Percentiles rank a stretch among this genome's conserved stretches.
phyloP scores from a whole-genome alignment of 2,329 filamentous ascomycete genomes.

The Aspergillus texensis region DNA sequence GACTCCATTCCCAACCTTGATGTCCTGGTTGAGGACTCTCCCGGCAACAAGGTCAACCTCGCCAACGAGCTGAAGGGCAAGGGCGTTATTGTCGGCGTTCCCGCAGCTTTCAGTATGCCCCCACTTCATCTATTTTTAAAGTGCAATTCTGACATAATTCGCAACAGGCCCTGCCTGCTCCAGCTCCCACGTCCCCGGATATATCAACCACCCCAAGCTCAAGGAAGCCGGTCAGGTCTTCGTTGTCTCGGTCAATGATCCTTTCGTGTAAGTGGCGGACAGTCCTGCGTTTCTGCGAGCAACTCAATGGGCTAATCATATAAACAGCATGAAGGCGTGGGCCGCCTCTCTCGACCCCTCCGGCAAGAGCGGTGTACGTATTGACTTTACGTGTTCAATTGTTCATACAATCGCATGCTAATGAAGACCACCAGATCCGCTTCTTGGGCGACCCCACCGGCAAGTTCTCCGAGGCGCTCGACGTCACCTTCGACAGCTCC shows the following conservation, averaged over 20 bases:
- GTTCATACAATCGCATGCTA: neutral
- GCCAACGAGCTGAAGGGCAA: slow-evolving; percentile 75
- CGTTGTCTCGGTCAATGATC: slow-evolving; percentile 89
- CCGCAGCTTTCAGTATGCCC: slow-evolving; percentile 70
- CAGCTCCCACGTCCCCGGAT: slow-evolving; percentile 78
- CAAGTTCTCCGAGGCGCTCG: slow-evolving; percentile 79
- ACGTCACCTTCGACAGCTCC: slow-evolving; percentile 77
- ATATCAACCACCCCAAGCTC: slow-evolving; percentile 76
- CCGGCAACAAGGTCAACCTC: slow-evolving; percentile 88
- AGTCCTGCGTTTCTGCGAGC: neutral
- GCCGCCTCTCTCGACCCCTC: slow-evolving; percentile 73
- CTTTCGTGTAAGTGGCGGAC: slow-evolving; percentile 74
- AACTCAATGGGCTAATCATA: slow-evolving; percentile 1
- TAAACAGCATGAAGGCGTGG: slow-evolving; percentile 86
- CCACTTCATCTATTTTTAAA: neutral
- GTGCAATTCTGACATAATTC: neutral
- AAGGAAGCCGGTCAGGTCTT: slow-evolving; percentile 82
- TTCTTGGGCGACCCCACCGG: slow-evolving; percentile 83
- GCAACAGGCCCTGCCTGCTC: slow-evolving; percentile 62
- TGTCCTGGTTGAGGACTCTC: slow-evolving; percentile 80
- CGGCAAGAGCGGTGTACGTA: slow-evolving; percentile 71
- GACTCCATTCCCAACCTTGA: slow-evolving; percentile 78
- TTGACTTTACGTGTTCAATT: slow-evolving; percentile 23
- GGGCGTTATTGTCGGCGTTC: slow-evolving; percentile 82
- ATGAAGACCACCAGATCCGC: slow-evolving; percentile 63